Evolutionary conservation across 1,284 basidiomycete genomes (phyloP).

Genomic region (Ceratobasidium sp.): DNA sequence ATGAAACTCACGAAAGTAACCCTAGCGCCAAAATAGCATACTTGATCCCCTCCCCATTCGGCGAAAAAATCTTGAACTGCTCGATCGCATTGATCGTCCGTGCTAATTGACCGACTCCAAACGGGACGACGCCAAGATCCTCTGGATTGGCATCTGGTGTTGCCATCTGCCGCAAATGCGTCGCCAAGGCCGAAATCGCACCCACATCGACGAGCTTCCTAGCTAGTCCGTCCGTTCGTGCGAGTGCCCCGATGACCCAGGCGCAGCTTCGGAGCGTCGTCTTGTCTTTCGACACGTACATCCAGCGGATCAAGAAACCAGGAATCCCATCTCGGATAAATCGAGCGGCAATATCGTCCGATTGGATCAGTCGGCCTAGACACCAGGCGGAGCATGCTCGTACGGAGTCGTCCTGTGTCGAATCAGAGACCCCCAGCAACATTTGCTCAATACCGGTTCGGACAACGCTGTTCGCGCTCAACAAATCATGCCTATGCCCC

Average conservation of each 20-base stretch:
- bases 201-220: slow-evolving; percentile 31
- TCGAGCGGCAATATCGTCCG: slow-evolving; percentile 35
- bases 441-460: slow-evolving; percentile 43
- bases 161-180: slow-evolving; percentile 9
- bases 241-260: slow-evolving; percentile 26
- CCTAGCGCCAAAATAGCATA: slow-evolving; percentile 47
- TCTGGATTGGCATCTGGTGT: slow-evolving; percentile 10
- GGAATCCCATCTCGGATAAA: slow-evolving; percentile 38
- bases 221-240: slow-evolving; percentile 27
- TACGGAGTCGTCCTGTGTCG: slow-evolving; percentile 15
- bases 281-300: slow-evolving; percentile 27
- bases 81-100: slow-evolving; percentile 49
- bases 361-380: slow-evolving; percentile 30
- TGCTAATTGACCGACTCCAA: slow-evolving; percentile 44
- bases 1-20: slow-evolving; percentile 44
- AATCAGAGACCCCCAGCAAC: slow-evolving; percentile 45
- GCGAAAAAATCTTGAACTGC: slow-evolving; percentile 39
- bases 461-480: slow-evolving; percentile 49
- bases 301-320: slow-evolving; percentile 34
- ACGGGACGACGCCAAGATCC: slow-evolving; percentile 32
- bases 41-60: slow-evolving; percentile 35
- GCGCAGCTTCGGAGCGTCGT: slow-evolving; percentile 27
- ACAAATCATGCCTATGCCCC: slow-evolving; percentile 42
- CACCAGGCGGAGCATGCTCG: slow-evolving; percentile 35
- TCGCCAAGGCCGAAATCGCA: slow-evolving; percentile 18